These are phyloP conservation scores for Proliferodiscus dingleyae DNA, from an alignment of 2,329 filamentous ascomycete species.

Conservation along the genomic window DNA sequence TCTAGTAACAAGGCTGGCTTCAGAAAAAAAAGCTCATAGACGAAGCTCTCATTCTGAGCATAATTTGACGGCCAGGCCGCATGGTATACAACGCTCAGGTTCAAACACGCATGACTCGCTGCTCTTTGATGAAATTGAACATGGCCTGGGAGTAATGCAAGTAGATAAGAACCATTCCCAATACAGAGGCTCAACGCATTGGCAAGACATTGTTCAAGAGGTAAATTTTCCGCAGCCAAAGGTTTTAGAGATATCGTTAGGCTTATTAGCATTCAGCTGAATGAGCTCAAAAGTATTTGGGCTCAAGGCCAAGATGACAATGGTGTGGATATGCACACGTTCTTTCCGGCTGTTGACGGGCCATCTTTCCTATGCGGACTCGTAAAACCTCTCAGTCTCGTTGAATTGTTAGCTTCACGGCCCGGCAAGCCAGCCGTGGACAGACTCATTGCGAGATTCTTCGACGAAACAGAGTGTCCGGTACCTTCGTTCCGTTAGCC, in stretches of 20 bases:
- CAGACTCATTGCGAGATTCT: constrained; percentile 80
- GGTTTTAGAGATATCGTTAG: constrained; percentile 2
- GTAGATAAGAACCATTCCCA: constrained; percentile 66
- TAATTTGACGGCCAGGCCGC: neutral
- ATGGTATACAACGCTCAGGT: neutral
- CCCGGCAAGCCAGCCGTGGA: constrained; percentile 75
- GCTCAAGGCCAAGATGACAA: constrained; percentile 83
- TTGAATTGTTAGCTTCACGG: constrained; percentile 74
- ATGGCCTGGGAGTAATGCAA: constrained; percentile 71
- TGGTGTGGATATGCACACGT: constrained; percentile 65
- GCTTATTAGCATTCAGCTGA: constrained; percentile 4
- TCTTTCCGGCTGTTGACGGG: constrained; percentile 53
- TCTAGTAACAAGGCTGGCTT: constrained; percentile 43
- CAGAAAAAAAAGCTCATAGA: constrained; percentile 47
- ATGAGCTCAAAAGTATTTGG: constrained; percentile 48
- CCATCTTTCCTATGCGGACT: constrained; percentile 73
- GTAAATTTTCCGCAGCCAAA: constrained; percentile 31
- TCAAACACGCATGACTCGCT: constrained; percentile 46
- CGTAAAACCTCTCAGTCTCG: constrained; percentile 59
- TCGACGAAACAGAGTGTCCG: constrained; percentile 67
- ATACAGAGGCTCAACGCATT: constrained; percentile 76
- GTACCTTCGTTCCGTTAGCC: constrained; percentile 38
- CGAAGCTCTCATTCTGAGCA: neutral
- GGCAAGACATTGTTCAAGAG: constrained; percentile 71
- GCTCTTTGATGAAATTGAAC: constrained; percentile 62